phyloP scores from a whole-genome alignment of 1,284 basidiomycete genomes.

The Polyporus tsugae region DNA sequence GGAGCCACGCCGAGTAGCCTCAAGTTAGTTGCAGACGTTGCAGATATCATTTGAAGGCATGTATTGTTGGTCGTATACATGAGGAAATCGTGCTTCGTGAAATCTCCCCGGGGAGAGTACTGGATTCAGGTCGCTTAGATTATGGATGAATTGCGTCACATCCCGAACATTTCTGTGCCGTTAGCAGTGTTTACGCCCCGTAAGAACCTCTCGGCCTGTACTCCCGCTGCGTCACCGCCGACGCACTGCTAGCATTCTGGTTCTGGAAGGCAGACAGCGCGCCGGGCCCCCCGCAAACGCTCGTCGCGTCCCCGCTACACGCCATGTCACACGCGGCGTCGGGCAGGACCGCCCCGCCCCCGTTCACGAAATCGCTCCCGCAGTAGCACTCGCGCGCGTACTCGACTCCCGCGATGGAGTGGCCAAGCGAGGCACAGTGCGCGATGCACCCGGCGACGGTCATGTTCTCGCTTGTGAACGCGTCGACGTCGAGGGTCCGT shows the following conservation, averaged over 20 bases:
- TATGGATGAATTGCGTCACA: no score
- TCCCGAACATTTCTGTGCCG: no score
- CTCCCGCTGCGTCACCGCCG: no score
- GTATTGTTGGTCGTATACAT: no score
- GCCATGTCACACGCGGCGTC: constrained; percentile 35
- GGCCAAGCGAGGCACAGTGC: constrained; percentile 33
- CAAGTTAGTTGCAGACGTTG: no score
- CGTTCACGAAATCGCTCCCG: constrained; percentile 34
- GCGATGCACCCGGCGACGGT: constrained; percentile 33
- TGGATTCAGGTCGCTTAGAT: no score
- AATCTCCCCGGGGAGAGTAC: no score
- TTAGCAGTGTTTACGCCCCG: not conserved
- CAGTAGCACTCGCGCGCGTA: constrained; percentile 40
- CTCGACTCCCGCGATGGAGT: constrained; percentile 37
- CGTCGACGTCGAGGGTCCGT: constrained; percentile 36
- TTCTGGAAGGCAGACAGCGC: constrained; percentile 33
- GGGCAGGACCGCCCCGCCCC: constrained; percentile 30
- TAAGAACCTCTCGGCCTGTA: constrained; percentile 1
- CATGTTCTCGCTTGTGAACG: constrained; percentile 33
- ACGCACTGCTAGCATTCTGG: not conserved
- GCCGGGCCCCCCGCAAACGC: constrained; percentile 34
- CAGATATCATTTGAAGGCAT: no score
- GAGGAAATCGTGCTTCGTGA: no score
- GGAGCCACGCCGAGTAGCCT: no score
- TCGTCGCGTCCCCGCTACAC: constrained; percentile 28